A percentile compares a stretch with the other conserved stretches of the same genome.
phyloP scores from a whole-genome alignment of 78 protist genomes.

The Emiliania huxleyi region DNA sequence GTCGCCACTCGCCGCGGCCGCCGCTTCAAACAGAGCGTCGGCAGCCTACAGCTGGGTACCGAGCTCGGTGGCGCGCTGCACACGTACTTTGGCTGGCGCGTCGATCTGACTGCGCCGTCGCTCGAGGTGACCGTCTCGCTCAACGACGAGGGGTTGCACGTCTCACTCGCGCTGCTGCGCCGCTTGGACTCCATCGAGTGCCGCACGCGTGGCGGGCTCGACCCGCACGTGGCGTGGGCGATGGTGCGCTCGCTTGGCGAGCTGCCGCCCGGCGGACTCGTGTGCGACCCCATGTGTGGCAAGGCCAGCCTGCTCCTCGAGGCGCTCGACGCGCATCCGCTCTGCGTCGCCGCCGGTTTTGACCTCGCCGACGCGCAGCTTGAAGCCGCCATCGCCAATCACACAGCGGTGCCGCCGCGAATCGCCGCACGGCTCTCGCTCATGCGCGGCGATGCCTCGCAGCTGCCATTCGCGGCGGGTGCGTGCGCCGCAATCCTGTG shows the following conservation, averaged over 20 bases:
- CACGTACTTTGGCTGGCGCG: background rate
- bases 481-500: background rate
- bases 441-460: background rate
- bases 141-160: background rate
- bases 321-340: background rate
- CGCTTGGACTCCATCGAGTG: background rate
- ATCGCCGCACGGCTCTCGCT: background rate
- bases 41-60: background rate
- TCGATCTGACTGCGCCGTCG: background rate
- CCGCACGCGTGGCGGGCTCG: background rate
- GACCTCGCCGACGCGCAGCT: background rate
- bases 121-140: background rate
- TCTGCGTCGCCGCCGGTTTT: background rate
- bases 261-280: background rate
- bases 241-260: background rate
- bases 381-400: background rate
- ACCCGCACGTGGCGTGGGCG: background rate
- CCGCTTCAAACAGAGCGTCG: background rate
- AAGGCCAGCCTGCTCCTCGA: background rate
- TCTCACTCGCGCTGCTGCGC: background rate
- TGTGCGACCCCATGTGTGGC: background rate
- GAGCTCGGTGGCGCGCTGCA: background rate
- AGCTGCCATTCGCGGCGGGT: background rate
- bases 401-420: background rate
- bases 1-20: background rate